Base-by-base conservation (phyloP, 345 rosid genomes). In the Citrus glauca region DNA sequence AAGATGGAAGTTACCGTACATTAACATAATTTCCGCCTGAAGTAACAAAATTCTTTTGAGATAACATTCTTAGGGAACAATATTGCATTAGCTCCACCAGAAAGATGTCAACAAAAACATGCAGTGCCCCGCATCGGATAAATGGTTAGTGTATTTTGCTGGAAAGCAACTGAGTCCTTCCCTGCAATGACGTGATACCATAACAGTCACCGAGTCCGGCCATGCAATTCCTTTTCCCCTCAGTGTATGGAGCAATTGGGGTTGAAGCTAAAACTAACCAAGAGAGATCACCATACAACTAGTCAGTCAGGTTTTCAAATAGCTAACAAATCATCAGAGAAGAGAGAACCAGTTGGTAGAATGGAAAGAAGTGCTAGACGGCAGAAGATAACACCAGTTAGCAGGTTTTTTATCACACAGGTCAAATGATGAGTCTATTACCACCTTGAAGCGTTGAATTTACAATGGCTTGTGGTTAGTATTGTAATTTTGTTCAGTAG, bases 381-480 rank as follows among this genome's bases (percentile, higher is more conserved):
- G 72, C 6, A 61, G 79, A 56, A 69, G 81, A 75, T 74, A 72
- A 81, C 79, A 75, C 71, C 71, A 50, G 84, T 85, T 78, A 77
- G 83, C 76, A 76, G 84, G 60, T 69, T 74, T 77, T 73, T 48
- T 77, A 40, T 48, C 73, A 75, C 76, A 79, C 66, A 79, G 67
- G 74, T 78, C 77, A 75, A 69, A 78, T 65, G 81, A 78, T 69
- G 81, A 82, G 80, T 79, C 87, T 60, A 68, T 66, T 55, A 19
- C 82, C 83, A 84, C 81, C 87, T 81, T 75, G 40, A 80, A 40
- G 69, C 25, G 73, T 69, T 40, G 69, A 84, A 82, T 79, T 71
- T 81, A 81, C 86, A 84, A 80, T 72, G 72, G 83, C 83, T 66
- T 78, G 64, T 27, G 62, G 76, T 48, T 73, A 66, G 24, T 67